Evolutionary conservation across 192 early-diverging fungal genomes (phyloP).

Genomic region (Neocallimastix lanati): DNA sequence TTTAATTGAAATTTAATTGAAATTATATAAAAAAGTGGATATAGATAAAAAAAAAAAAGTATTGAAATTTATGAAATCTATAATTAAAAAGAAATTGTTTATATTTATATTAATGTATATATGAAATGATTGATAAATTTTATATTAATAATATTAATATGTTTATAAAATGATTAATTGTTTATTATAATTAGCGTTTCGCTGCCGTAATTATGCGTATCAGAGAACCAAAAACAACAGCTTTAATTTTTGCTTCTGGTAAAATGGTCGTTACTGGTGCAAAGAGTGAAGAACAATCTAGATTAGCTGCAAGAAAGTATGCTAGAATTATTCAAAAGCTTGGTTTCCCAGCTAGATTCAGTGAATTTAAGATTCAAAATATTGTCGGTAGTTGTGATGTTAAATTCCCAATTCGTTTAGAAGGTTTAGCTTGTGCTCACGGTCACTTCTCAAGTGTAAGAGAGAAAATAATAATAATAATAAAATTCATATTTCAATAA

Average conservation of each 20-base stretch:
- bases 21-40: too few species aligned
- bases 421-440: slow-evolving; percentile 88
- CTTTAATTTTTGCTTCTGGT: slow-evolving; percentile 95
- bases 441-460: slow-evolving; percentile 75
- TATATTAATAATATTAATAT: too few species aligned
- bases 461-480: too few species aligned
- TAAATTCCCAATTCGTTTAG: slow-evolving; percentile 96
- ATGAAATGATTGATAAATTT: too few species aligned
- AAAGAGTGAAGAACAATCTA: slow-evolving; percentile 93
- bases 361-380: slow-evolving; percentile 99
- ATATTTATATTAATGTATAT: too few species aligned
- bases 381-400: slow-evolving; percentile 98
- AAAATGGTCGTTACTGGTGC: slow-evolving; percentile 73
- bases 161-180: too few species aligned
- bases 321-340: slow-evolving; percentile 98
- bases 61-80: too few species aligned
- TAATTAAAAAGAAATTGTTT: too few species aligned
- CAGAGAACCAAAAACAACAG: slow-evolving; percentile 88
- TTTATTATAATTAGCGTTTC: slow-evolving; percentile 80
- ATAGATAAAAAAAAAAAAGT: too few species aligned
- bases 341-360: slow-evolving; percentile 93
- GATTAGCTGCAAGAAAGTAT: slow-evolving; percentile 93
- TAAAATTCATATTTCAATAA: too few species aligned
- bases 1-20: too few species aligned
- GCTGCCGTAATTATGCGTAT: slow-evolving; percentile 99